Evolutionary conservation across 495 filamentous ascomycete species (phyloP), one percentile per base, ranked within the genome.

Genomic region (Neurospora sp.): DNA sequence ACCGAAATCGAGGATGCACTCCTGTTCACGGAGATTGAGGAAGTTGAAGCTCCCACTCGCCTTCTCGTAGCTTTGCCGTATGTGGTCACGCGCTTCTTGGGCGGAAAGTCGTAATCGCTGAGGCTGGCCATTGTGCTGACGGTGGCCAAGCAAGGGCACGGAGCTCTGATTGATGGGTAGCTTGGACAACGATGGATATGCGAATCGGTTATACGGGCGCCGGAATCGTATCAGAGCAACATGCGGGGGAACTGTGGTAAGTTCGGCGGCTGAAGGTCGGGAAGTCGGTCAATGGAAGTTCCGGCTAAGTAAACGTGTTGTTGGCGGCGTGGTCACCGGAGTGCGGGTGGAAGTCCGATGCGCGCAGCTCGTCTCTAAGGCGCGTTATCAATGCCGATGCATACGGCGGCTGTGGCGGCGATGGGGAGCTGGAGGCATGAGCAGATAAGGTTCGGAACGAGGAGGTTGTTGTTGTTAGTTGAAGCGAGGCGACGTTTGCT

Each of bases 51-150:
- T 18, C 77, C 73, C 44, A 74, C 42, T 70, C 81, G 76, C 75
- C 73, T 80, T 69, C 76, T 81, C 8, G 75, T 61, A 39, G 76
- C 75, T 42, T 81, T 84, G 44, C 84, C 84, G 73, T 85, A 85
- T 11, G 84, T 85, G 16, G 73, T 79, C 37, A 79, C 69, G 38
- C 76, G 79, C 74, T 76, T 82, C 72, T 80, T 82, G 69, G 81
- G 78, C 39, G 77, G 76, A 72, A 80, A 80, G 70, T 80, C 79
- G 48, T 78, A 77, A 39, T 84, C 82, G 37, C 75, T 77, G 61
- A 76, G 78, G 11, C 68, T 79, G 16, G 77, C 78, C 82, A 84
- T 82, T 69, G 53, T 66, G 27, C 68, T 27, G 22, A 38, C 69
- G 22, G 69, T 40, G 31, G 69, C 22, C 42, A 18, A 48, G 3